Evolutionary conservation across 75 land plant species (phyloP).

Genomic region (Chamaecyparis obtusa): DNA sequence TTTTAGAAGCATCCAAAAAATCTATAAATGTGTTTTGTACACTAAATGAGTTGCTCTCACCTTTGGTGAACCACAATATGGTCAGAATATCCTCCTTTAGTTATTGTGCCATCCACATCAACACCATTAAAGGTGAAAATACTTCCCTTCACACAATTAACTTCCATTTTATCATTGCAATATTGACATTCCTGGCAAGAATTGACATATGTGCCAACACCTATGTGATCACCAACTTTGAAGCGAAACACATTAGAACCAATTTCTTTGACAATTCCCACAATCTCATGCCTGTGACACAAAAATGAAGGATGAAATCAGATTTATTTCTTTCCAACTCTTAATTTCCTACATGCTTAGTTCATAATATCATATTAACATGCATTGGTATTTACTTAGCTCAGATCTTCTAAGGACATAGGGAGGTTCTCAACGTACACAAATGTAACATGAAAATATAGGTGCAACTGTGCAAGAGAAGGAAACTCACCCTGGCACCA

Average conservation of each 20-base stretch:
- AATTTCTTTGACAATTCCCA: constrained; percentile 69
- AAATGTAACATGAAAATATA: neutral
- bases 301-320: neutral
- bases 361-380: neutral
- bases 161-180: constrained; percentile 52
- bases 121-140: constrained; percentile 52
- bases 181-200: constrained; percentile 75
- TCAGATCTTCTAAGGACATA: neutral
- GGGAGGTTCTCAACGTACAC: neutral
- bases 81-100: constrained; percentile 83
- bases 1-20: neutral
- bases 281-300: constrained; percentile 81
- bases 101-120: constrained; percentile 76
- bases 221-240: constrained; percentile 77
- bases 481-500: constrained; percentile 83
- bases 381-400: neutral
- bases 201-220: constrained; percentile 64
- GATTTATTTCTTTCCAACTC: constrained; percentile 4
- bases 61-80: constrained; percentile 67
- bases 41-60: constrained; percentile 23
- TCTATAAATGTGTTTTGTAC: neutral
- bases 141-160: constrained; percentile 33
- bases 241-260: constrained; percentile 62
- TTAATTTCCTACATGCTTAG: neutral
- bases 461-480: neutral